Base-by-base conservation (phyloP, 495 filamentous ascomycete genomes). In the Xylaria scruposa region DNA sequence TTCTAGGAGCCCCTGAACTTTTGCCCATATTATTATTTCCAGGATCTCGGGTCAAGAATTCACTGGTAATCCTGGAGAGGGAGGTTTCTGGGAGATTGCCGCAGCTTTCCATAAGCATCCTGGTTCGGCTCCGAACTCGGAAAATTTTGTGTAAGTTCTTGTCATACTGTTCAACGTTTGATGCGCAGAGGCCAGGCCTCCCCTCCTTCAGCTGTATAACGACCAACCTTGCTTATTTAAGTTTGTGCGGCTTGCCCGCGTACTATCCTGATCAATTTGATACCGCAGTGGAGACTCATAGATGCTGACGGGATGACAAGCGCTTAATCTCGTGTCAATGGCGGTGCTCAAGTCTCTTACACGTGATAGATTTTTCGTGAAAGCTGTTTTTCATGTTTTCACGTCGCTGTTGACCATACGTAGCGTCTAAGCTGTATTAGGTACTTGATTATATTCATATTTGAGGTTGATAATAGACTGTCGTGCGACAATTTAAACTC, bases 171-270 rank as follows among this genome's bases (percentile, higher is more conserved):
- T 63, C 49, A 56, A 42, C 13, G 36, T 21, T 49, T 54, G 15
- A 67, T 54, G 36, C 36, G 21, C 31, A 42, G 33, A 40, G 21
- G 33, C 64, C 21, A 67, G n/a, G 3, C 21, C 17, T 36, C 47
- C 33, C 49, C 46, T 44, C 17, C 17, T 33, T 68, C 21, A 54
- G 29, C 49, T 44, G 65, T 44, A 68, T 17, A 12, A 38, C 31
- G n/a, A 29, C 47, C 26, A 38, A 44, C 49, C 47, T 24, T 58
- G 6, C 46, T 38, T 58, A 44, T 21, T 54, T 64, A 24, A 64
- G 59, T 31, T 29, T 24, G 19, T 63, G 59, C 46, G 68, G 68
- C 68, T 56, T 61, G 46, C 68, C 51, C 56, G 47, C 47, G 49
- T 58, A 21, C 31, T 47, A 2, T 29, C 9, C 47, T 47, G 4